A percentile compares a stretch with the other conserved stretches of the same genome.
These are phyloP conservation scores for Arthrobotrys entomopaga DNA, from an alignment of 2,329 filamentous ascomycete genomes.

Conservation along the genomic window DNA sequence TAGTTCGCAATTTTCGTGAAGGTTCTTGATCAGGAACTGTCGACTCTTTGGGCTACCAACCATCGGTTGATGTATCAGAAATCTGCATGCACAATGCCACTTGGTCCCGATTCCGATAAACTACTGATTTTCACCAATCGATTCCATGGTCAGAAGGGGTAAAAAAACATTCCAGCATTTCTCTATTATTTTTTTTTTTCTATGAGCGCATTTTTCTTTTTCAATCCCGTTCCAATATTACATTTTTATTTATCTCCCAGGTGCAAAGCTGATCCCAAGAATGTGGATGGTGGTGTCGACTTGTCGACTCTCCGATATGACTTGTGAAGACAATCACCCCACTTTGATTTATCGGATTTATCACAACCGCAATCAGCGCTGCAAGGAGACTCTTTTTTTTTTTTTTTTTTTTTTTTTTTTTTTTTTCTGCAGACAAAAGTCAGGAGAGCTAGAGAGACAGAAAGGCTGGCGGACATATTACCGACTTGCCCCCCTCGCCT, in stretches of 20 bases:
- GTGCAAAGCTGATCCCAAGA: not conserved
- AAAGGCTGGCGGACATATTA: not conserved
- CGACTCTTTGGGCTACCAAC: not conserved
- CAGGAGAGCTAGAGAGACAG: not conserved
- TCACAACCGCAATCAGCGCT: slow-evolving; percentile 26
- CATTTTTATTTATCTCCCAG: not conserved
- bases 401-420: no score
- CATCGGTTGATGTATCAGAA: no score
- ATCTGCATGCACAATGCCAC: no score
- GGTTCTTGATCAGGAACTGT: no score
- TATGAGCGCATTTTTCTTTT: slow-evolving; percentile 47
- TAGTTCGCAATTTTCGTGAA: no score
- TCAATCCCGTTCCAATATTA: not conserved
- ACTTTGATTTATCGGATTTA: slow-evolving; percentile 43
- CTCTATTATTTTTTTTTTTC: not conserved
- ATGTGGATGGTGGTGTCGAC: not conserved
- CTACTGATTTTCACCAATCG: not conserved
- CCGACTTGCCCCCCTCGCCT: slow-evolving; percentile 19
- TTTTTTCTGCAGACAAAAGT: not conserved
- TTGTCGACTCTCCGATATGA: not conserved
- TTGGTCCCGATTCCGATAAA: not conserved
- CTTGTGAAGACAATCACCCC: slow-evolving; percentile 24
- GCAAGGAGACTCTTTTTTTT: slow-evolving; percentile 3
- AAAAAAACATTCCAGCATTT: no score
- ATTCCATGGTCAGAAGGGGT: not conserved